These are phyloP conservation scores for Saccharum spontaneum DNA, from an alignment of 176 grass and related monocot species.

Conservation along the genomic window DNA sequence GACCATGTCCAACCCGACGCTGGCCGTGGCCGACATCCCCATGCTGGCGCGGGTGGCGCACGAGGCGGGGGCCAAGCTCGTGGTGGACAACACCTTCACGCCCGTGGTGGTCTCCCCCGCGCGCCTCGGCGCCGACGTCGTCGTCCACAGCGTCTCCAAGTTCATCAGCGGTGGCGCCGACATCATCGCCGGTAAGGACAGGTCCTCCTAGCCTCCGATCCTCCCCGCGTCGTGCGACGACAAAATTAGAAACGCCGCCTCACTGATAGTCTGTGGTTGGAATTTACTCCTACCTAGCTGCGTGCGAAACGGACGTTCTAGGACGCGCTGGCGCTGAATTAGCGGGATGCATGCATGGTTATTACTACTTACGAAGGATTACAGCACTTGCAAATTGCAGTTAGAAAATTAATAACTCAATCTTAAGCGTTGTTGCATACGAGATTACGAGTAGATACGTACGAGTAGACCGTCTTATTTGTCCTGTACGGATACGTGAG, in stretches of 20 bases:
- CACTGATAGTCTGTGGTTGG: background rate
- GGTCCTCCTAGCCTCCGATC: background rate
- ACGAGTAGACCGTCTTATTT: background rate
- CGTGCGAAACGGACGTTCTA: background rate
- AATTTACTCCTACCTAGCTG: background rate
- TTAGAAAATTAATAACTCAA: background rate
- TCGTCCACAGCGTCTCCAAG: conserved; percentile 96
- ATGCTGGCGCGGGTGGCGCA: conserved; percentile 69
- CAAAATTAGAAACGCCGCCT: background rate
- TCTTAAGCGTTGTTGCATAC: background rate
- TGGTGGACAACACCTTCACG: conserved; percentile 97
- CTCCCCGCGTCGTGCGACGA: background rate
- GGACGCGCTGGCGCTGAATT: background rate
- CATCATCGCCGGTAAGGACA: conserved; percentile 77
- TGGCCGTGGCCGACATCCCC: conserved; percentile 82
- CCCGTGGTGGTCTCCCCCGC: conserved; percentile 83
- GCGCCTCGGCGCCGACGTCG: conserved; percentile 79
- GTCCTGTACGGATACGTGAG: background rate
- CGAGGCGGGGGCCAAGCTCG: conserved; percentile 77
- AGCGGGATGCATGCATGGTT: background rate
- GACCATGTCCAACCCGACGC: conserved; percentile 87
- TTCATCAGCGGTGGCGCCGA: conserved; percentile 98
- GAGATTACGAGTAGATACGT: background rate
- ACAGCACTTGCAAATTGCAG: background rate
- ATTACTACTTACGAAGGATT: background rate